These are phyloP conservation scores for Candida neerlandica DNA, from an alignment of 1,139 yeast genomes.

Conservation along the genomic window DNA sequence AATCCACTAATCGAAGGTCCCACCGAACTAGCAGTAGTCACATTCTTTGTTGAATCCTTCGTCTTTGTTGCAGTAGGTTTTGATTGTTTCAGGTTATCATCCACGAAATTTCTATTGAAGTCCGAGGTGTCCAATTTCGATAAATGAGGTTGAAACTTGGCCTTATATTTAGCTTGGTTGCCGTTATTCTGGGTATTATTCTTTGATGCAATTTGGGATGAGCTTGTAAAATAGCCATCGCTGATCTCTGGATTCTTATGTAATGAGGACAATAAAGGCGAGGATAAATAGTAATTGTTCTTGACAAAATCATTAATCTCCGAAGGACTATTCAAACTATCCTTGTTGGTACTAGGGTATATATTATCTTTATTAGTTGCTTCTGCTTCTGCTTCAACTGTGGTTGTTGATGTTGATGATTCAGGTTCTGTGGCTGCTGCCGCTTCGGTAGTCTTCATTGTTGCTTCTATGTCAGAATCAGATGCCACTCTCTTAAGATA, in stretches of 20 bases:
- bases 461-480: constrained; percentile 28
- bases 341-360: constrained; percentile 12
- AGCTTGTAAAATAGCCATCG: constrained; percentile 7
- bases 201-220: constrained; percentile 1
- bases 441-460: constrained; percentile 4
- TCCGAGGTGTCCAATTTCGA: constrained; percentile 11
- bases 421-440: not conserved
- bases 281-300: constrained; percentile 41
- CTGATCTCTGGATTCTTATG: constrained; percentile 10
- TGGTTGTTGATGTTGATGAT: not conserved
- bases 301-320: constrained; percentile 31
- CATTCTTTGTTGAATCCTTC: not conserved
- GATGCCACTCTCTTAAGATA: constrained; percentile 40
- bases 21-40: constrained; percentile 1
- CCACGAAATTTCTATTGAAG: constrained; percentile 10
- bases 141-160: constrained; percentile 15
- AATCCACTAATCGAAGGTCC: constrained; percentile 4
- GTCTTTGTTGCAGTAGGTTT: not conserved
- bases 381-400: not conserved
- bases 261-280: constrained; percentile 39
- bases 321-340: constrained; percentile 6
- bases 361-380: not conserved
- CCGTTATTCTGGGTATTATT: not conserved
- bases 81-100: constrained; percentile 4
- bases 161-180: constrained; percentile 9